A percentile compares a stretch with the other conserved stretches of the same genome.
Conservation (phyloP, 176 grass and related monocot genomes). For the Elymus sibiricus region DNA sequence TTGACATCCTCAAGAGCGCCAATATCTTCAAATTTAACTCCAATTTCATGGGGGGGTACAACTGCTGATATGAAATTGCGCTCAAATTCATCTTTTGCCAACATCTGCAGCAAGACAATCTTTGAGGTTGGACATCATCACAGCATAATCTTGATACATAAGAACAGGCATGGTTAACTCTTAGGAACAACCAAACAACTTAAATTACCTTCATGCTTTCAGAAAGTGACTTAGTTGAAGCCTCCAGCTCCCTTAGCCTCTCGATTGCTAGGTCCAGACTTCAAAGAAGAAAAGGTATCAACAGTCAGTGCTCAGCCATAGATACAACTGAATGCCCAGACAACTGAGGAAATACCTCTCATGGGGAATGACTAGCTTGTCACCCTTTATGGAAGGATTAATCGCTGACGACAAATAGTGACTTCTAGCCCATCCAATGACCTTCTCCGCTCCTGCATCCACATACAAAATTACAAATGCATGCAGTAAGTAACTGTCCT, state of each 20-base stretch:
- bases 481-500: neutral
- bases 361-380: conserved; percentile 66
- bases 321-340: conserved; percentile 22
- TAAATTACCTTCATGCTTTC: conserved; percentile 67
- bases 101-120: conserved; percentile 52
- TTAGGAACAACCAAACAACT: conserved; percentile 4
- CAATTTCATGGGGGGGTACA: conserved; percentile 86
- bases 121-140: conserved; percentile 14
- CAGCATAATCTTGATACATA: neutral
- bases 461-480: conserved; percentile 9
- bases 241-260: conserved; percentile 67
- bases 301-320: conserved; percentile 16
- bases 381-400: conserved; percentile 58
- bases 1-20: conserved; percentile 96
- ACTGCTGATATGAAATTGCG: conserved; percentile 88
- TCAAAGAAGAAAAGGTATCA: conserved; percentile 2
- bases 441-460: conserved; percentile 71
- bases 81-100: conserved; percentile 94
- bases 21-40: conserved; percentile 93
- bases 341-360: conserved; percentile 61
- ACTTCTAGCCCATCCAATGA: conserved; percentile 89
- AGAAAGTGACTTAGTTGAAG: conserved; percentile 45
- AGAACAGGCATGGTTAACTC: neutral
- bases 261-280: conserved; percentile 83
- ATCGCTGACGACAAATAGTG: conserved; percentile 70